phyloP scores from a whole-genome alignment of 225 moss, liverwort and hornwort genomes.

The Polytrichum formosum region DNA sequence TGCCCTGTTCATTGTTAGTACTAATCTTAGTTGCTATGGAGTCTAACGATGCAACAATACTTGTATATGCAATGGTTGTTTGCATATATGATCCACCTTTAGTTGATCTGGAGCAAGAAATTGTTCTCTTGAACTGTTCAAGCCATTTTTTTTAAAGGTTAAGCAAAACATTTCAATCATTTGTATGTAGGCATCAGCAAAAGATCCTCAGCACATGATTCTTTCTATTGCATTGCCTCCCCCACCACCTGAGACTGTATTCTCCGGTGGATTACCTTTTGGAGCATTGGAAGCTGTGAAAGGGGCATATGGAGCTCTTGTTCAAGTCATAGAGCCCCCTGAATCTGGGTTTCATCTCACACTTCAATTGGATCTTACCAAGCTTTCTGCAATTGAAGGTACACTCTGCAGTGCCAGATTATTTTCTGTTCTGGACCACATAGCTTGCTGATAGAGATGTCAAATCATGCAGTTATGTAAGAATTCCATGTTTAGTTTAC shows the following conservation, averaged over 20 bases:
- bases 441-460: not conserved
- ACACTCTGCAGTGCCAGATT: not conserved
- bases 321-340: slow-evolving; percentile 69
- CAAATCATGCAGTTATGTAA: not conserved
- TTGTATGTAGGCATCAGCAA: slow-evolving; percentile 66
- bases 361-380: slow-evolving; percentile 63
- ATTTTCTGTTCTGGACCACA: not conserved
- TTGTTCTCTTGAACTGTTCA: not conserved
- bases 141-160: not conserved
- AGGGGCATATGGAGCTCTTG: slow-evolving; percentile 69
- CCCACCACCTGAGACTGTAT: slow-evolving; percentile 91
- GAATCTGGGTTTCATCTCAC: slow-evolving; percentile 82
- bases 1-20: no score
- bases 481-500: not conserved
- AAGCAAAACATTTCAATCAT: not conserved
- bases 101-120: not conserved
- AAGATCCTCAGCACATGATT: slow-evolving; percentile 67
- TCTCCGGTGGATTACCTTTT: slow-evolving; percentile 83
- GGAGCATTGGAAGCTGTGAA: slow-evolving; percentile 92
- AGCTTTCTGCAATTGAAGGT: slow-evolving; percentile 63
- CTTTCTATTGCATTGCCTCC: slow-evolving; percentile 88
- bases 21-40: no score
- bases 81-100: not conserved
- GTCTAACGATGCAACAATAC: no score
- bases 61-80: not conserved